A percentile compares a stretch with the other conserved stretches of the same genome.
Evolutionary conservation across 768 basidiomycete genomes (phyloP).

Genomic region (Rhizopogon vulgaris): DNA sequence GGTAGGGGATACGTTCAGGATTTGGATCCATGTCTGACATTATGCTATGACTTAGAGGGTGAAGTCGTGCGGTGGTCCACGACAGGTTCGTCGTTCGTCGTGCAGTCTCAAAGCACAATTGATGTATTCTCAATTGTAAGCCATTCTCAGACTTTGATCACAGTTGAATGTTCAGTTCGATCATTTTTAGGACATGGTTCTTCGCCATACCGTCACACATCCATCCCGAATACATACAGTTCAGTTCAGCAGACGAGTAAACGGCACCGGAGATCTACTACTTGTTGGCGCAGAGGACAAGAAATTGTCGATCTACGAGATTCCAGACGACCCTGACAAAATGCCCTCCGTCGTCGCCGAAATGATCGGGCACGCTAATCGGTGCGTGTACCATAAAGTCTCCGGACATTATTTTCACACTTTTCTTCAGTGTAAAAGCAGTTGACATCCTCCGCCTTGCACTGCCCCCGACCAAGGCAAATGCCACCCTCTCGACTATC

Average conservation of each 20-base stretch:
- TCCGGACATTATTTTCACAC: background rate
- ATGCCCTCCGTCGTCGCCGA: constrained; percentile 59
- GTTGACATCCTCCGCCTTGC: constrained; percentile 61
- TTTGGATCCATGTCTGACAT: background rate
- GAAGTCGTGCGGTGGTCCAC: constrained; percentile 89
- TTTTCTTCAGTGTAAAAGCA: constrained; percentile 63
- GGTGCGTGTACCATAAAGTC: constrained; percentile 39
- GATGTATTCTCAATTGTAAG: constrained; percentile 79
- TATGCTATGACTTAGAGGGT: constrained; percentile 51
- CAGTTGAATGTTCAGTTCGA: background rate
- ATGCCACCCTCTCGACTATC: constrained; percentile 40
- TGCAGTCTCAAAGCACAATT: constrained; percentile 69
- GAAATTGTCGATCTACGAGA: constrained; percentile 71
- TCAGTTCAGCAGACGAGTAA: constrained; percentile 60
- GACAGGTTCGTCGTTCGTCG: constrained; percentile 70
- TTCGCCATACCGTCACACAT: constrained; percentile 68
- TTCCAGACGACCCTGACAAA: constrained; percentile 39
- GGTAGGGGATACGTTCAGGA: constrained; percentile 38
- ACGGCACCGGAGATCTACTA: constrained; percentile 58
- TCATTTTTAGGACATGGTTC: constrained; percentile 61
- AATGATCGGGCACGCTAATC: constrained; percentile 78
- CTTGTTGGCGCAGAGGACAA: constrained; percentile 89
- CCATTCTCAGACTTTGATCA: background rate
- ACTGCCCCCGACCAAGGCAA: constrained; percentile 33
- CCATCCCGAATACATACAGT: constrained; percentile 82